A percentile compares a stretch with the other conserved stretches of the same genome.
phyloP scores from a whole-genome alignment of 1,284 basidiomycete genomes.

The Mixia osmundae region DNA sequence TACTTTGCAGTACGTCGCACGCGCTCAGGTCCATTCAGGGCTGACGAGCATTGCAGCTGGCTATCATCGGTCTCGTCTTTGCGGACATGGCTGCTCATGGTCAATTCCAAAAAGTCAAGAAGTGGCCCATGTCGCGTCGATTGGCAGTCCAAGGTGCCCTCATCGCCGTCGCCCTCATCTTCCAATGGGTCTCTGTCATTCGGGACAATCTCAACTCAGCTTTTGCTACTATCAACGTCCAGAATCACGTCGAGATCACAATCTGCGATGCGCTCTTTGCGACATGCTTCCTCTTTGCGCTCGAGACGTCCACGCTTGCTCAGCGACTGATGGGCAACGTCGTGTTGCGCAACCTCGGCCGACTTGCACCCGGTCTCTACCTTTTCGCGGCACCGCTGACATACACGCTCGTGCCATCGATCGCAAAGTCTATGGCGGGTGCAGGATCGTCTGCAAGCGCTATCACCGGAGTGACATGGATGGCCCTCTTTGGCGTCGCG shows the following conservation, averaged over 20 bases:
- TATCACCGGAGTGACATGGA: conserved; percentile 17
- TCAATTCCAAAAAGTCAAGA: conserved; percentile 18
- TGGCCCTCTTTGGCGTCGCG: conserved; percentile 16
- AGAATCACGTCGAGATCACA: conserved; percentile 17
- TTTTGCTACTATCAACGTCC: conserved; percentile 17
- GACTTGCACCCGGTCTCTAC: conserved; percentile 18
- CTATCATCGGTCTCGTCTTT: conserved; percentile 17
- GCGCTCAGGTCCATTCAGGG: not conserved
- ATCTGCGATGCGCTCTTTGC: conserved; percentile 20
- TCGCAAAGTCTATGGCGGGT: conserved; percentile 17
- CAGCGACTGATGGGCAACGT: conserved; percentile 19
- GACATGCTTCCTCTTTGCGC: conserved; percentile 16
- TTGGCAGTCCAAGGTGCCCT: conserved; percentile 16
- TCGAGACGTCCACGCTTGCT: conserved; percentile 19
- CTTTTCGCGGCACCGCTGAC: conserved; percentile 19
- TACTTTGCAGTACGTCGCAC: conserved; percentile 15
- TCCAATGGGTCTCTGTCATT: conserved; percentile 18
- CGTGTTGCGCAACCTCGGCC: conserved; percentile 18
- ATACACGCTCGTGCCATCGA: conserved; percentile 18
- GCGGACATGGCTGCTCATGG: conserved; percentile 21
- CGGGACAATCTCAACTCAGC: conserved; percentile 20
- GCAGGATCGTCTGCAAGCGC: conserved; percentile 14
- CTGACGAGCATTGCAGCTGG: conserved; percentile 6
- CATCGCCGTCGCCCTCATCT: conserved; percentile 15
- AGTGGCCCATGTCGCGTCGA: conserved; percentile 15